Conservation (phyloP, 2,329 filamentous ascomycete genomes). For the Chrysoporthe cubensis region DNA sequence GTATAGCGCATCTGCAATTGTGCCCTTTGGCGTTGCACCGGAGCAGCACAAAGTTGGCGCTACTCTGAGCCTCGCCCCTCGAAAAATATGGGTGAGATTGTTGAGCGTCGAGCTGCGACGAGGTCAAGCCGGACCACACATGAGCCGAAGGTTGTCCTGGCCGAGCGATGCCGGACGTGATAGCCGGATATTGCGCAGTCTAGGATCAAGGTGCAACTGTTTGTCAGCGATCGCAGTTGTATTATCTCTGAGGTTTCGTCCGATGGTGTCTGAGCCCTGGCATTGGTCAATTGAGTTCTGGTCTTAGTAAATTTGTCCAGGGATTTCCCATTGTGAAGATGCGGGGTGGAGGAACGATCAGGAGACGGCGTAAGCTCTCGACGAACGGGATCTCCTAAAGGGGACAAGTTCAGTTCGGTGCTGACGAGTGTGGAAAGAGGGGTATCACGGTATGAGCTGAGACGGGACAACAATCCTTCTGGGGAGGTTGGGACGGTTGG, state of each 20-base stretch:
- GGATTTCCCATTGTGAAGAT: slow-evolving; percentile 2
- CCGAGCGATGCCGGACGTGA: not conserved
- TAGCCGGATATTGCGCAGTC: not conserved
- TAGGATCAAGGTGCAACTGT: not conserved
- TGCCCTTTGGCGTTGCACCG: not conserved
- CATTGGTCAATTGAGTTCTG: slow-evolving; percentile 12
- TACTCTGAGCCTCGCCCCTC: not conserved
- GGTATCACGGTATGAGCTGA: not conserved
- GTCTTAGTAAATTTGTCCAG: not conserved
- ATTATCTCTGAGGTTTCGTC: not conserved
- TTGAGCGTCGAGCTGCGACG: not conserved
- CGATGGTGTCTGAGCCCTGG: not conserved
- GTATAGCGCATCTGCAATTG: not conserved
- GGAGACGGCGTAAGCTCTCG: not conserved
- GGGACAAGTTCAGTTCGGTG: not conserved
- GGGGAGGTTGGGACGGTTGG: not conserved
- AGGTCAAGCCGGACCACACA: not conserved
- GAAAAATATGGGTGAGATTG: not conserved
- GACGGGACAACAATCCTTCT: not conserved
- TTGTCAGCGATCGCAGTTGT: not conserved
- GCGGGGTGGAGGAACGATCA: not conserved
- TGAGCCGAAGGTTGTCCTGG: not conserved
- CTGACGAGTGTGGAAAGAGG: not conserved
- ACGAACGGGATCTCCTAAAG: not conserved
- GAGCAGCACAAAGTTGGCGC: slow-evolving; percentile 1